Base-by-base conservation (phyloP, 441 rosid species). In the Corymbia calophylla region DNA sequence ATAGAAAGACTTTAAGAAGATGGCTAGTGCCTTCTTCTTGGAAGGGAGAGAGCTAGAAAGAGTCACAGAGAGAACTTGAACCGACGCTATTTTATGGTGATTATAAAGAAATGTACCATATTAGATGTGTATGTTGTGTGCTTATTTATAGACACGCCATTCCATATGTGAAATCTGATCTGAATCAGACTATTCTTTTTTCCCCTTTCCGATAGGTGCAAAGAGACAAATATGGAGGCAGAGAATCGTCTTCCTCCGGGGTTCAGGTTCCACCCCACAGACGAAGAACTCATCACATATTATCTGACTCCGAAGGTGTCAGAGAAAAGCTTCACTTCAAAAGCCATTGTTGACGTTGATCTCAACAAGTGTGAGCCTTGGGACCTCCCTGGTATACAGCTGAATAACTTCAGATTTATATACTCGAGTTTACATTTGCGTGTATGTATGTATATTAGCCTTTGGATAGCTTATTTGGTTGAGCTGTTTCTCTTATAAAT, bases 301-400 rank as follows among this genome's bases (percentile, higher is more conserved):
- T 73, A 73, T 73, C 84, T 73, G 17, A 73, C 84, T 39, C 84
- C 84, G 8, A 73, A 73, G 84, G 84, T 73, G 84, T 73, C 84
- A 4, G 84, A 73, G 49, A 73, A 23, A 39, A 39, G 84, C 84
- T 73, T 73, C 84, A 39, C 49, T 73, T 73, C 84, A 9, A 39
- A 73, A 55, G 88, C 68, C 49, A 55, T 86, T 16, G 68, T 32
- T 1, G 88, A 86, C 13, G 68, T 86, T 13, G 88, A 86, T 86
- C 88, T 86, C 88, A 86, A 86, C 88, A 86, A 86, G 88, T 86
- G 68, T 2, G 88, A 86, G 68, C 88, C 88, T 86, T 86, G 88
- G 88, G 88, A 86, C 88, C 88, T 86, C 68, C 88, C 88, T 15
- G 88, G 88, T 86, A 86, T 55, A 39, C 5, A 39, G 49, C 82